Evolutionary conservation across 495 filamentous ascomycete genomes (phyloP).

Genomic region (Recurvomyces mirabilis): DNA sequence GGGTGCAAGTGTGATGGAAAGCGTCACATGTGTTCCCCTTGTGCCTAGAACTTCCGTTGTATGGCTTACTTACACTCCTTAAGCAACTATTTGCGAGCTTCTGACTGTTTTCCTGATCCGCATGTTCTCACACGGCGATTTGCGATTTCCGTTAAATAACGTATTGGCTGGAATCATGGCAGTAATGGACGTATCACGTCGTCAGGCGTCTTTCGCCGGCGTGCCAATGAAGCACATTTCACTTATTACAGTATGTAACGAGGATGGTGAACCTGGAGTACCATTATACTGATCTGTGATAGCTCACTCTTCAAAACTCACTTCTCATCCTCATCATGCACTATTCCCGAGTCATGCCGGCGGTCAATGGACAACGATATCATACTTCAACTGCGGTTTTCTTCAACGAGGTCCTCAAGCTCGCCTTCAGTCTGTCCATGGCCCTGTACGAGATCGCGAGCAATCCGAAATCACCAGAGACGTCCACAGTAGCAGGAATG

Average conservation of each 20-base stretch:
- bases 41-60: too few relatives aligned
- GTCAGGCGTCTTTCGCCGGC: conserved; percentile 32
- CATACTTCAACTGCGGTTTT: conserved; percentile 90
- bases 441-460: conserved; percentile 76
- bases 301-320: conserved; percentile 75
- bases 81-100: too few relatives aligned
- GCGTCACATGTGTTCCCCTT: too few relatives aligned
- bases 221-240: conserved; percentile 67
- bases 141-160: too few relatives aligned
- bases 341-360: conserved; percentile 86
- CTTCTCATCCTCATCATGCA: conserved; percentile 74
- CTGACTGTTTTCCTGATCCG: too few relatives aligned
- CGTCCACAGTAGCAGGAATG: conserved; percentile 65
- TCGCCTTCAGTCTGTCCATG: conserved; percentile 73
- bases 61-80: too few relatives aligned
- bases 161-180: too few relatives aligned
- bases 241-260: conserved; percentile 55
- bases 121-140: too few relatives aligned
- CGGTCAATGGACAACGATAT: conserved; percentile 70
- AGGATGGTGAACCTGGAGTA: background rate
- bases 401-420: conserved; percentile 84
- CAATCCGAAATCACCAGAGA: conserved; percentile 48
- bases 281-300: background rate
- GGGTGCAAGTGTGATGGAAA: too few relatives aligned
- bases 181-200: too few relatives aligned